phyloP scores from a whole-genome alignment of 2,329 filamentous ascomycete species.

The Fusarium nygamai region DNA sequence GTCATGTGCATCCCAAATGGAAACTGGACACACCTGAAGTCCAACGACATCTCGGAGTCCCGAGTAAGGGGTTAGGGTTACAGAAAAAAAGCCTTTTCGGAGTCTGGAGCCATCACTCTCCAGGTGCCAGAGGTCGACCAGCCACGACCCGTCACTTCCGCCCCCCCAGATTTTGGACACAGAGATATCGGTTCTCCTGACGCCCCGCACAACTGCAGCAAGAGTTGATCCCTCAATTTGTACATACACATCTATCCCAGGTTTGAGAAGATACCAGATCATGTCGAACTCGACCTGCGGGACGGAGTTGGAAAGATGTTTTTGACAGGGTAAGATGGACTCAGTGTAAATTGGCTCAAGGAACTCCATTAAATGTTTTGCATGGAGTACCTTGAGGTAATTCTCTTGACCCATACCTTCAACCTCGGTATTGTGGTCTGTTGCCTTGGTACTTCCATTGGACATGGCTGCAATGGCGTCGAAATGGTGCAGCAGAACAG shows the following conservation, averaged over 20 bases:
- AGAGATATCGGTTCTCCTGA: background rate
- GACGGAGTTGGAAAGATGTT: background rate
- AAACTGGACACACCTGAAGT: background rate
- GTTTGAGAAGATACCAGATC: background rate
- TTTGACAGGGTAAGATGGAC: background rate
- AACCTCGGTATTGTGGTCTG: background rate
- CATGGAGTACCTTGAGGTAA: accelerated
- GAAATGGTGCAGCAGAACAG: background rate
- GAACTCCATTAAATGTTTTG: background rate
- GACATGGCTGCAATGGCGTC: background rate
- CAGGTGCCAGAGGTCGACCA: background rate
- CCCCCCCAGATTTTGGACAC: background rate
- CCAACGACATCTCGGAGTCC: background rate
- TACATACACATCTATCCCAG: background rate
- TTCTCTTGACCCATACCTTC: accelerated
- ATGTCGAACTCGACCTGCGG: background rate
- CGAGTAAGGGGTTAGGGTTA: accelerated
- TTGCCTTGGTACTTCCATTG: background rate
- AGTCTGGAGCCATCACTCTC: background rate
- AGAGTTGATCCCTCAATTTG: background rate
- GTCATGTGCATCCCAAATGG: background rate
- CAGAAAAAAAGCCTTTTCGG: background rate
- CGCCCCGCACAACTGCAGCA: background rate
- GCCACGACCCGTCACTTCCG: background rate
- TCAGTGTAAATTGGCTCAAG: background rate